Evolutionary conservation across 805 yeast species (phyloP).

Genomic region (Millerago galiae): DNA sequence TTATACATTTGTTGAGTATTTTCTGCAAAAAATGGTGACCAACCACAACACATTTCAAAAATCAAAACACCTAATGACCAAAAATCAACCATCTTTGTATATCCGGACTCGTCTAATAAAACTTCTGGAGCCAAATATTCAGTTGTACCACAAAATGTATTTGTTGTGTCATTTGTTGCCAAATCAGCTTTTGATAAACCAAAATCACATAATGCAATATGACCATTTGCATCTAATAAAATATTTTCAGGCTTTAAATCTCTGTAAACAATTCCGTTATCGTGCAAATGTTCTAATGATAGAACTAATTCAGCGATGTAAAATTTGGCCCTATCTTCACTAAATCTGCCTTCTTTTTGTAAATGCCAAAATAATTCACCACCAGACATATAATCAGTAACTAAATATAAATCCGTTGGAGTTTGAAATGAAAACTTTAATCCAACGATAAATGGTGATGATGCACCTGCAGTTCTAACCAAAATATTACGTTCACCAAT

Average conservation of each 20-base stretch:
- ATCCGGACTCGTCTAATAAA: conserved; percentile 89
- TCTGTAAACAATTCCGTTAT: conserved; percentile 92
- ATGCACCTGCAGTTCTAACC: conserved; percentile 85
- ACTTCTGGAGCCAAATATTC: conserved; percentile 98
- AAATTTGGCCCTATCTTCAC: conserved; percentile 91
- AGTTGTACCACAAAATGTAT: conserved; percentile 97
- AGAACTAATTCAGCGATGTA: conserved; percentile 93
- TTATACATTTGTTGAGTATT: conserved; percentile 98
- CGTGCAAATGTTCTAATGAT: conserved; percentile 91
- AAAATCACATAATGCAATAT: conserved; percentile 94
- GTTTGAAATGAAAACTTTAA: conserved; percentile 96
- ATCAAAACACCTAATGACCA: conserved; percentile 97
- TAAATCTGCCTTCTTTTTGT: conserved; percentile 92
- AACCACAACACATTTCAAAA: conserved; percentile 99
- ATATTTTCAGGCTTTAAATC: conserved; percentile 97
- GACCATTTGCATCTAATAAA: conserved; percentile 92
- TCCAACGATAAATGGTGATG: conserved; percentile 91
- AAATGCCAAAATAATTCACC: conserved; percentile 96
- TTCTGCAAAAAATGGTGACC: conserved; percentile 98
- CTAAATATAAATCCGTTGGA: conserved; percentile 83
- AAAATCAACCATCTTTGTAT: conserved; percentile 97
- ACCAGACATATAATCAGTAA: conserved; percentile 97
- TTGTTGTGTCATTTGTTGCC: conserved; percentile 77
- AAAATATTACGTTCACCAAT: conserved; percentile 94
- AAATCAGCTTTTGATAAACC: conserved; percentile 93